Evolutionary conservation across 1,284 basidiomycete genomes (phyloP), one percentile per base, ranked within the genome.

Genomic region (Ustilago hordei): DNA sequence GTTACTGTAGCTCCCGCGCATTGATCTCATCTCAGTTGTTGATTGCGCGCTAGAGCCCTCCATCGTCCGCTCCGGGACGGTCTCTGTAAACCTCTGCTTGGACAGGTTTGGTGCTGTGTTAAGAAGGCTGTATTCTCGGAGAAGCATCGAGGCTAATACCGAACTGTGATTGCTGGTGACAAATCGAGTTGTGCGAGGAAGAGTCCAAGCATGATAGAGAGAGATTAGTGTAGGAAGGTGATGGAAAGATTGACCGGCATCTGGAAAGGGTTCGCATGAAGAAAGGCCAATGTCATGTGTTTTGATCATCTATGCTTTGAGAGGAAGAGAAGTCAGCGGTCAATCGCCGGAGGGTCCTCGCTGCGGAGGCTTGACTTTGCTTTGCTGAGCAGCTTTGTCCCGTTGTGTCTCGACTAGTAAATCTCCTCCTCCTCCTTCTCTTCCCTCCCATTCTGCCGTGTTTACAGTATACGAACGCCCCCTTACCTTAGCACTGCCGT

Each of bases 241-340:
- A 60, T 32, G 34, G 56, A 56, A 54, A 36, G 47, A 56, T 38
- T 11, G 41, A 60, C 55, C 62, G 62, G 60, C 55, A 58, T 63
- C 56, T 71, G 63, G 41, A 15, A 12, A n/a, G 13, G 4, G 34
- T 32, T 47, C 56, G 69, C 69, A 66, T 62, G 59, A 54, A 57
- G 13, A n/a, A 58, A 41, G 64, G 31, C 47, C 54, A 73, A 61
- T 58, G 58, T 73, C 70, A 73, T 68, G 65, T 64, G 70, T 73
- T 68, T 73, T 73, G 64, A 55, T 47, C 36, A 47, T 11, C 32
- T 32, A 28, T 17, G n/a, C 23, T 45, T 23, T 43, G 11, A 6
- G 45, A 11, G 17, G 45, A 19, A 17, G 36, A 41, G 23, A 38
- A 31, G 48, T 61, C 31, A 54, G 38, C 50, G 36, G 43, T 35